Base-by-base conservation (phyloP, 2,329 filamentous ascomycete genomes). In the Myriosclerotinia duriaeana region DNA sequence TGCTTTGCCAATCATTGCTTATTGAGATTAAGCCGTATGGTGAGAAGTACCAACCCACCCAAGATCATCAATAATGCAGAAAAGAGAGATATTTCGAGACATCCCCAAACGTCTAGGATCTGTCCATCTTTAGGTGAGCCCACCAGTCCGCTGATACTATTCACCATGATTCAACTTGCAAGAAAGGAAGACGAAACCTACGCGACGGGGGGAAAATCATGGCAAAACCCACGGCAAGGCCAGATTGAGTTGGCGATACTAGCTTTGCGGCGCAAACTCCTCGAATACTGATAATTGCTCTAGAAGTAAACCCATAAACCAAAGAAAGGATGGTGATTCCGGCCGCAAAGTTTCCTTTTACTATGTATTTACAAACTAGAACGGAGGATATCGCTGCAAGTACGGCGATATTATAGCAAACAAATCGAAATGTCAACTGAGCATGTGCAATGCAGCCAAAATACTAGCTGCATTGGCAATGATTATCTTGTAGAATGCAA, bases 401-500 rank as follows among this genome's bases (percentile, higher is more conserved):
- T 14, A 61, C 12, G 5, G 54, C 26, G 8, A 66, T 38, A 4
- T 66, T 61, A 42, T 75, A 71, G 12, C 71, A 71, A 1, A 55
- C 55, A 22, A 66, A n/a, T 53, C 20, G 9, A n/a, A 54, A 55
- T 1, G 64, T 55, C 3, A 58, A 22, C 26, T 56, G n/a, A 17
- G 38, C 55, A 12, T 55, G 64, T 11, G 61, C 5, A 17, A 66
- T 38, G 3, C 64, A 38, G 8, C 48, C 64, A 38, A 66, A 0
- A 59, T n/a, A 42, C 63, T 65, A 8, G 53, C 64, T n/a, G 44
- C 55, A 40, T 66, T 85, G 44, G 86, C 74, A 36, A 87, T 80
- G 0, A 83, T 73, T 26, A 86, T 73, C 15, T 85, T 76, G 70
- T 86, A 85, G 20, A 77, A 75, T 1, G 82, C 79, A 5, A 87